Evolutionary conservation across 352 stramenopile genomes (phyloP).

Genomic region (Phytophthora multivora): DNA sequence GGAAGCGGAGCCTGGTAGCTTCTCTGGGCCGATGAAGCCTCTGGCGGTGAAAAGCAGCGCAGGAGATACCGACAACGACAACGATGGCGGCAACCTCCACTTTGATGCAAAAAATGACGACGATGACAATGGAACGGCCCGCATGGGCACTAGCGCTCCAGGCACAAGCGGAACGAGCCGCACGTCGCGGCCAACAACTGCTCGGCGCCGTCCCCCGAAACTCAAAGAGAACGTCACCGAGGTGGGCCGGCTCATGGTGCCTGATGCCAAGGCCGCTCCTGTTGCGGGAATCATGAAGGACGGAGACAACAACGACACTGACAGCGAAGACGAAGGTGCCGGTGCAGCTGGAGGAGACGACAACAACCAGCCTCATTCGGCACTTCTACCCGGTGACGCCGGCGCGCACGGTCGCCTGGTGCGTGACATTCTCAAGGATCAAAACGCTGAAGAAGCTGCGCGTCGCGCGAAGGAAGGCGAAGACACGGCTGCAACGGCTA

Average conservation of each 20-base stretch:
- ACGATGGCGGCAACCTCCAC: slow-evolving; percentile 48
- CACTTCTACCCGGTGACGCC: slow-evolving; percentile 42
- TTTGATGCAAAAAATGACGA: slow-evolving; percentile 53
- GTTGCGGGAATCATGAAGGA: slow-evolving; percentile 86
- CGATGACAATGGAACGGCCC: slow-evolving; percentile 28
- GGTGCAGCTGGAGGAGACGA: slow-evolving; percentile 25
- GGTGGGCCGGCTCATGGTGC: slow-evolving; percentile 63
- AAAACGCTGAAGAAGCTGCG: slow-evolving; percentile 70
- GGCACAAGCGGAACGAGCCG: slow-evolving; percentile 70
- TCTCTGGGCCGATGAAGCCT: slow-evolving; percentile 61
- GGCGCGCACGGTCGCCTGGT: slow-evolving; percentile 72
- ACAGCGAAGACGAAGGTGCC: slow-evolving; percentile 62
- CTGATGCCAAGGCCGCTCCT: slow-evolving; percentile 82
- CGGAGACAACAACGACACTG: slow-evolving; percentile 76
- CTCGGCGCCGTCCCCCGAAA: slow-evolving; percentile 82
- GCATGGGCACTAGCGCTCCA: slow-evolving; percentile 28
- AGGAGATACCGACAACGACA: slow-evolving; percentile 49
- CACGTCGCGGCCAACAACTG: slow-evolving; percentile 82
- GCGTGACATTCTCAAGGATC: slow-evolving; percentile 84
- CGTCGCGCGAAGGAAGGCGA: slow-evolving; percentile 73
- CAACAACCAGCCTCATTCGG: slow-evolving; percentile 34
- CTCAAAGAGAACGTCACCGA: slow-evolving; percentile 90
- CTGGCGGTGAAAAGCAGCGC: slow-evolving; percentile 43
- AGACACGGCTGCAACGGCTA: slow-evolving; percentile 44
- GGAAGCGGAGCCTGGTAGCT: slow-evolving; percentile 44